Evolutionary conservation across 2,329 filamentous ascomycete genomes (phyloP), one percentile per base, ranked within the genome.

Genomic region (Neospermospora avenae): DNA sequence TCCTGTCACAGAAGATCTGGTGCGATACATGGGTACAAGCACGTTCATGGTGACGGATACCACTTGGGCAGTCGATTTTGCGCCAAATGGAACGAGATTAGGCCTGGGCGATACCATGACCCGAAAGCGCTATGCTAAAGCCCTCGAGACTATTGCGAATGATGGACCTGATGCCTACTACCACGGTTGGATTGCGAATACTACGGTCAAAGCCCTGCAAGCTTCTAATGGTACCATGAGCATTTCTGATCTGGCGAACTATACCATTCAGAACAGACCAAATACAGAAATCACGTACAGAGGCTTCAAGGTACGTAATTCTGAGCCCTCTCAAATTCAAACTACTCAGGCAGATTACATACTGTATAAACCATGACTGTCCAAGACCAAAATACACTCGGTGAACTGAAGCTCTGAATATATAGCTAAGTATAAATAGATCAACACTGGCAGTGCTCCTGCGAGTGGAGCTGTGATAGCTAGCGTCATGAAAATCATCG

Each of bases 31-130:
- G 74, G 65, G 59, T 72, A 71, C 71, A 60, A 73, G 56, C 1
- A 55, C 65, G 14, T 41, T 78, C 4, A 78, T 44, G 42, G 55
- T 48, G 4, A 49, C 42, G 2, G 85, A 97, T 59, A 86, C 88
- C 0, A 83, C 85, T 3, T 98, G 91, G 88, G 91, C 93, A 0
- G 74, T 89, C 51, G 93, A 97, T 71, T 97, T 97, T 76, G 92
- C 91, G 2, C 91, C 91, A 0, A 86, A 93, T 62, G 93, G 92
- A 3, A 87, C 81, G 0, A 78, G 90, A 2, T 68, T 96, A 0
- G 78, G 81, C 18, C 75, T 92, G 2, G 91, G 90, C 18, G 90
- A 96, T 52, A 87, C 75, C 0, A 91, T 98, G 69, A 93, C 88
- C 0, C 81, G 93, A 46, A 89, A 87, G 70, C 83, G 93, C 59